A percentile compares a stretch with the other conserved stretches of the same genome.
phyloP scores from a whole-genome alignment of 1,139 yeast genomes.

The Debaryomyces psychrophilus region DNA sequence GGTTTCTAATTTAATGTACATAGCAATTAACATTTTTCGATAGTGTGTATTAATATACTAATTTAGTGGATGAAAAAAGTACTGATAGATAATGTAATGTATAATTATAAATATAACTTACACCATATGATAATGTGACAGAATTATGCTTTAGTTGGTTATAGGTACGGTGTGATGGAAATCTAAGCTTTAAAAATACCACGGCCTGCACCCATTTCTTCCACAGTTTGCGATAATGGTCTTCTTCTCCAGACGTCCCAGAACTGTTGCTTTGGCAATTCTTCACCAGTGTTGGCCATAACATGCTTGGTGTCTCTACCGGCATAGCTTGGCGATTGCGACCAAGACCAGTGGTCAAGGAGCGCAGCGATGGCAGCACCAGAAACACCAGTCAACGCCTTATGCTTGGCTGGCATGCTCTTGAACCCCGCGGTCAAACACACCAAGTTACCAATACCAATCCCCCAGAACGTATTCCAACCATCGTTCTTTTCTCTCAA shows the following conservation, averaged over 20 bases:
- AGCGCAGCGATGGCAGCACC: slow-evolving; percentile 47
- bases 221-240: slow-evolving; percentile 80
- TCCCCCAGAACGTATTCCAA: slow-evolving; percentile 53
- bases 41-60: slow-evolving; percentile 6
- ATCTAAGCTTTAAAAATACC: slow-evolving; percentile 46
- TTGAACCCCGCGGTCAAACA: slow-evolving; percentile 46
- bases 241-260: slow-evolving; percentile 85
- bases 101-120: slow-evolving; percentile 2
- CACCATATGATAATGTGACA: slow-evolving; percentile 5
- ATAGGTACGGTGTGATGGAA: neutral
- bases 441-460: slow-evolving; percentile 46
- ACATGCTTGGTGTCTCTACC: slow-evolving; percentile 41
- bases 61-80: neutral
- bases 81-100: slow-evolving; percentile 1
- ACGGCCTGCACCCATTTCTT: slow-evolving; percentile 71
- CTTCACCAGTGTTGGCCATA: slow-evolving; percentile 39
- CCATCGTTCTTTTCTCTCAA: slow-evolving; percentile 53
- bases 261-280: slow-evolving; percentile 62
- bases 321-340: slow-evolving; percentile 47
- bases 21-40: neutral
- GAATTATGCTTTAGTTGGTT: slow-evolving; percentile 4
- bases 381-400: slow-evolving; percentile 43
- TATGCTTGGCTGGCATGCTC: slow-evolving; percentile 47
- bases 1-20: neutral
- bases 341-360: slow-evolving; percentile 46